Base-by-base conservation (phyloP, 1,139 yeast species). In the Hyphopichia wangnamkhiaoensis region DNA sequence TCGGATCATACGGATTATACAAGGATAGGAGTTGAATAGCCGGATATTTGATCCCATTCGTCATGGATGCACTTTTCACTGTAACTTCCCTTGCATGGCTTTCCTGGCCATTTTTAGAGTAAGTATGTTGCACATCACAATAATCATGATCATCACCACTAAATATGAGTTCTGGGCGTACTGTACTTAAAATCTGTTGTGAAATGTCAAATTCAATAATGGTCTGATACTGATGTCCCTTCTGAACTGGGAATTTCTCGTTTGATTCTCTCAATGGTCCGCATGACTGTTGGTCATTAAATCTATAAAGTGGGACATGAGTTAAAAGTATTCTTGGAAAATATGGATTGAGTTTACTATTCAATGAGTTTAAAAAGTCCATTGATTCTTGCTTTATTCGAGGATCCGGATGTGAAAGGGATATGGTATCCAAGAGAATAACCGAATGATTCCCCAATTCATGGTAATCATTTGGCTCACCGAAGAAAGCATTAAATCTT, bases 1-100 rank as follows among this genome's bases (percentile, higher is more conserved):
- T 45, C 13, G 47, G 38, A 13, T 47, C 46, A 23, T 54, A 54
- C 2, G 82, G 79, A 45, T 83, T 80, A 58, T 76, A 64, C 34
- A 93, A 68, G 0, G 96, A 82, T 10, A 93, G 61, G 29, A 93
- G 61, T 56, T 93, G 97, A 37, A 90, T 76, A 0, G 96, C 98
- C 0, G 98, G 98, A 39, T 70, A 70, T 21, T 71, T 63, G 28
- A 93, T 82, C 0, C 98, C 98, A 75, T 89, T 87, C 16, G 96
- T 90, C 96, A 93, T 88, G 2, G 96, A 86, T 41, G 87, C 81
- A 1, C 95, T 79, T 56, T 93, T 93, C 14, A 90, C 90, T 0
- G 97, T 87, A 45, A 85, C 80, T 59, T 93, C 98, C 37, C 83
- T 80, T 0, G 86, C 76, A 5, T 53, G 52, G 9, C 53, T 48